Base-by-base conservation (phyloP, 345 rosid genomes). In the Passiflora organensis region DNA sequence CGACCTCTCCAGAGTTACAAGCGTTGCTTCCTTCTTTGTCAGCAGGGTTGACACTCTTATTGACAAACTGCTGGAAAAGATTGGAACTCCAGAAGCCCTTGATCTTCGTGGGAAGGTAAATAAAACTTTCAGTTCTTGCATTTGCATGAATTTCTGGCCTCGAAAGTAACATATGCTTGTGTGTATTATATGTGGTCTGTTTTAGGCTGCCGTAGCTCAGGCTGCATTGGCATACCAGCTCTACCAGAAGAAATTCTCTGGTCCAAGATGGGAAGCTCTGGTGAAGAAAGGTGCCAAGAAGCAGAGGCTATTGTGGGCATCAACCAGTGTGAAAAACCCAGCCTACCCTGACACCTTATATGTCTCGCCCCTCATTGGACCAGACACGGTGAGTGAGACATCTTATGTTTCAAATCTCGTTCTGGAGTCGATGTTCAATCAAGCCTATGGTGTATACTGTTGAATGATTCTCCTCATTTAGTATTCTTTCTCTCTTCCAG, bases 11-110 rank as follows among this genome's bases (percentile, higher is more conserved):
- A 86, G 76, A 74, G 94, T 93, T 58, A 93, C 95, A 13, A 89
- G 99, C 67, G 99, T 89, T 66, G 99, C 99, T 38, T 89, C 99
- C 60, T 93, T 93, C 79, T 93, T 89, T 55, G 96, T 93, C 65
- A 93, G 99, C 76, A 81, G 99, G 48, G 96, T 93, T 37, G 99
- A 93, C 74, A 86, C 95, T 65, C 85, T 89, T 45, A 70, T 89
- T 67, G 99, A 93, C 84, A 89, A 93, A 74, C 74, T 86, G 95
- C 87, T 91, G 2, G 99, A 89, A 75, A 76, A 86, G 66, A 81
- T 82, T 52, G 95, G 95, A 71, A 86, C 95, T 45, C 87, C 95
- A 13, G 96, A 89, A 71, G 99, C 96, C 15, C 89, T 88, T 60
- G 86, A 93, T 55, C 87, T 93, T 46, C 89, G 99, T 32, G 99